Base-by-base conservation (phyloP, 139 green algal genomes). In the Tetratostichococcus sp. region DNA sequence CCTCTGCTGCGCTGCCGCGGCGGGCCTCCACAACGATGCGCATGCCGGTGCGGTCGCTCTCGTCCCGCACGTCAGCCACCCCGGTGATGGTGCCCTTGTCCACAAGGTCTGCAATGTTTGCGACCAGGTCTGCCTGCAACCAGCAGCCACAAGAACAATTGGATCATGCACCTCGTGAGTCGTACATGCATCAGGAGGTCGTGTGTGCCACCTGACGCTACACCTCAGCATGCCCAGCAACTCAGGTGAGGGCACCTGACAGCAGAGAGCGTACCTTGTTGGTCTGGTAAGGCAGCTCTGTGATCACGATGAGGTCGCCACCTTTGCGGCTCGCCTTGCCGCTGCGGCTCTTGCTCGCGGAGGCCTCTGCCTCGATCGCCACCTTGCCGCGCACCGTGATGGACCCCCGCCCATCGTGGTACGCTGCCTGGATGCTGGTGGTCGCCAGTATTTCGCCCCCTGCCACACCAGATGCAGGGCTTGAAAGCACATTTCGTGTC, bases 11-110 rank as follows among this genome's bases (percentile, higher is more conserved):
- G 39, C 70, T 69, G 35, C 85, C 79, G 25, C 81, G 57, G 80
- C 89, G 88, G 1, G 94, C 75, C 83, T 98, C 95, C 28, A 99
- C 86, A 32, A 99, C 95, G 65, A 99, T 80, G 0, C 95, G 85
- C 77, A 97, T 88, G 58, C 95, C 95, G 26, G 83, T 70, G 0
- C 95, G 85, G 80, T 98, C 95, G 43, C 86, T 95, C 85, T 99
- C 95, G 78, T 99, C 95, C 11, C 94, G 82, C 23, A 99, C 84
- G 71, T 98, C 94, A 28, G 84, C 83, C 39, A 97, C 86, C 69
- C 93, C 92, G 35, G 87, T 86, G 2, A 95, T 77, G 31, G 59
- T 76, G 6, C 83, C 75, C 5, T 50, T 76, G 35, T 98, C 93
- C 14, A 95, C 94, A 62, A 99, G 81, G 35, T 88, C 69, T 2